These are phyloP conservation scores for Trichoderma atrobrunneum DNA, from an alignment of 2,329 filamentous ascomycete species.

Conservation along the genomic window DNA sequence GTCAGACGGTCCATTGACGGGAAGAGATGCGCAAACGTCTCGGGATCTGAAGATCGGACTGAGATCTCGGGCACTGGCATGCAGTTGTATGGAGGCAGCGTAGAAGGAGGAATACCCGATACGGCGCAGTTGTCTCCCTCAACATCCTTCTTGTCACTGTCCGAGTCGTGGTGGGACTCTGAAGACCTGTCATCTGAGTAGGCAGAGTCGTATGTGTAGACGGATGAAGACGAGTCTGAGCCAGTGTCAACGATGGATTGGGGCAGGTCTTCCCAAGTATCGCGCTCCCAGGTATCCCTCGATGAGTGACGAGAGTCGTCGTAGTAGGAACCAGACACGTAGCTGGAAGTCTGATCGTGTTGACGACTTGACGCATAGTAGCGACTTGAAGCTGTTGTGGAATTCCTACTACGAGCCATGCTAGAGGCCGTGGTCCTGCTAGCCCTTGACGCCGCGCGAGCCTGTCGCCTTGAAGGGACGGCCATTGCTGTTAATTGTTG, in stretches of 20 bases:
- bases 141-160: conserved; percentile 27
- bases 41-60: conserved; percentile 70
- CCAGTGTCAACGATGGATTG: conserved; percentile 20
- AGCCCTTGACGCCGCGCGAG: conserved; percentile 12
- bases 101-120: conserved; percentile 44
- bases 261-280: conserved; percentile 20
- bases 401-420: conserved; percentile 17
- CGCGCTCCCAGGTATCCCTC: conserved; percentile 20
- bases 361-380: conserved; percentile 17
- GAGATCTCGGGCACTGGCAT: conserved; percentile 57
- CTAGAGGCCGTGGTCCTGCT: conserved; percentile 11
- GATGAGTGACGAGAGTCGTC: conserved; percentile 13
- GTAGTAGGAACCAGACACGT: conserved; percentile 19
- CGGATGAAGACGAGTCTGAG: conserved; percentile 49
- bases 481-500: not conserved
- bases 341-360: conserved; percentile 14
- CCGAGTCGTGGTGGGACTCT: conserved; percentile 26
- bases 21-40: conserved; percentile 81
- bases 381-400: conserved; percentile 14
- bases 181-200: conserved; percentile 37
- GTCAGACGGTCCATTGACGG: conserved; percentile 77
- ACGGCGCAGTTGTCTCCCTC: conserved; percentile 24
- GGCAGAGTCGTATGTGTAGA: conserved; percentile 78
- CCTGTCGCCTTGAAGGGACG: conserved; percentile 16
- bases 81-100: conserved; percentile 57